Percentiles rank a stretch among this genome's conserved stretches.
Conservation (phyloP, 495 filamentous ascomycete genomes). For the Neurospora pannonica region DNA sequence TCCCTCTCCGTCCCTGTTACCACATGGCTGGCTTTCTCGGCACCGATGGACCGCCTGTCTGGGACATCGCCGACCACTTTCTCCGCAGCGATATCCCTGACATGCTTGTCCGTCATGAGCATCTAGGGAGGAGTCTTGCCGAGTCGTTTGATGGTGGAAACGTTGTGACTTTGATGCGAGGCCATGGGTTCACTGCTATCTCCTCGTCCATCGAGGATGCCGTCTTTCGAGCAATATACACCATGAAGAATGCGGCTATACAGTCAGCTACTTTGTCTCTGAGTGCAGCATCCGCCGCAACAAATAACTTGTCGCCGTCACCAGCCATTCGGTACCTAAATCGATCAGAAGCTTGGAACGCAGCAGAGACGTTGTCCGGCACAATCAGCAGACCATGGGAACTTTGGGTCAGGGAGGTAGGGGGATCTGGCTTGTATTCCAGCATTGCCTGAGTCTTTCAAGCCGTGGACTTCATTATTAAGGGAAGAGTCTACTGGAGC, state of each 20-base stretch:
- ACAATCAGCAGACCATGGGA: conserved; percentile 27
- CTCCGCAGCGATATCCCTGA: conserved; percentile 18
- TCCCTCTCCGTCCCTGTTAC: conserved; percentile 30
- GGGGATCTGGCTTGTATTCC: conserved; percentile 23
- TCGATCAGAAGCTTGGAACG: conserved; percentile 15
- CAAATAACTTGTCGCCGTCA: not conserved
- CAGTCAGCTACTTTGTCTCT: conserved; percentile 24
- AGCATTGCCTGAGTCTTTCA: conserved; percentile 3
- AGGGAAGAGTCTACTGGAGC: not conserved
- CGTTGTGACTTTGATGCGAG: conserved; percentile 36
- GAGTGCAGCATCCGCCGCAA: conserved; percentile 4
- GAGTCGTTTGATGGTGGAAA: conserved; percentile 14
- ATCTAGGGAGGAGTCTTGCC: conserved; percentile 24
- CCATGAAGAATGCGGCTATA: conserved; percentile 34
- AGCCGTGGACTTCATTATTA: not conserved
- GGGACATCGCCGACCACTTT: conserved; percentile 24
- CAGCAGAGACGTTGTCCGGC: conserved; percentile 13
- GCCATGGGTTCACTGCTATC: conserved; percentile 39
- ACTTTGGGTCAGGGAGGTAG: conserved; percentile 35
- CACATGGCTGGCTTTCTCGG: conserved; percentile 43
- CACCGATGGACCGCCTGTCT: conserved; percentile 19
- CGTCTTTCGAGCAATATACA: conserved; percentile 37
- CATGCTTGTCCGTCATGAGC: conserved; percentile 31
- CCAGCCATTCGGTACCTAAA: conserved; percentile 17
- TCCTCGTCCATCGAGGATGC: conserved; percentile 28